Base-by-base conservation (phyloP, 2,329 filamentous ascomycete genomes). In the Aureobasidium sp. region DNA sequence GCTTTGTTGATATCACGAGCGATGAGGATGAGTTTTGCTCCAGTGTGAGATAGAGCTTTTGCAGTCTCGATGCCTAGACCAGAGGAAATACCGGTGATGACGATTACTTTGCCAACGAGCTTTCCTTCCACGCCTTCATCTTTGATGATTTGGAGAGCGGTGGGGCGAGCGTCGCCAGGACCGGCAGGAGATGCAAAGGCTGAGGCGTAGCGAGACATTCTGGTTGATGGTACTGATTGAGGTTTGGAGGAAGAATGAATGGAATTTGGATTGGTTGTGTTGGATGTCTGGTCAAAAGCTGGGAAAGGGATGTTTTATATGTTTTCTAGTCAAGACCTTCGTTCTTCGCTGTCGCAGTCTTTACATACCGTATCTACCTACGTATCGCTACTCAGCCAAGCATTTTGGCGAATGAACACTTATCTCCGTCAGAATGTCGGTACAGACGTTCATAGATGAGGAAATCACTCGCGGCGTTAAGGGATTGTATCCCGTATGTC, bases 31-130 rank as follows among this genome's bases (percentile, higher is more conserved):
- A 84, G 69, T 36, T 73, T 81, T 15, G 82, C 82, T 11, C 83
- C 83, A 0, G 84, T 82, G 16, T 77, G 71, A 55, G 72, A 73
- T 13, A 87, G 74, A 2, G 84, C 83, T n/a, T 76, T 75, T 3
- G 76, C 80, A 3, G 81, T 83, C 66, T 84, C 78, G 38, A 80
- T 67, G 15, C 82, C 82, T 20, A 84, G 74, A 1, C 82, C 82
- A 18, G 79, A 74, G 0, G 80, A 81, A 72, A 71, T 73, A 23
- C 83, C 83, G 0, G 82, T 84, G 51, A 85, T 76, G 20, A 84
- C 67, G 16, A 79, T 71, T 25, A 79, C 76, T 58, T 80, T 80
- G 58, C 72, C 78, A 1, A 65, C 60, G 45, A 80, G 74, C 25
- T 72, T 78, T 48, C 75, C 76, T 11, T 75, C 68, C 20, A 79